Conservation (phyloP, 805 yeast species). For the Yamadazyma endophytica region DNA sequence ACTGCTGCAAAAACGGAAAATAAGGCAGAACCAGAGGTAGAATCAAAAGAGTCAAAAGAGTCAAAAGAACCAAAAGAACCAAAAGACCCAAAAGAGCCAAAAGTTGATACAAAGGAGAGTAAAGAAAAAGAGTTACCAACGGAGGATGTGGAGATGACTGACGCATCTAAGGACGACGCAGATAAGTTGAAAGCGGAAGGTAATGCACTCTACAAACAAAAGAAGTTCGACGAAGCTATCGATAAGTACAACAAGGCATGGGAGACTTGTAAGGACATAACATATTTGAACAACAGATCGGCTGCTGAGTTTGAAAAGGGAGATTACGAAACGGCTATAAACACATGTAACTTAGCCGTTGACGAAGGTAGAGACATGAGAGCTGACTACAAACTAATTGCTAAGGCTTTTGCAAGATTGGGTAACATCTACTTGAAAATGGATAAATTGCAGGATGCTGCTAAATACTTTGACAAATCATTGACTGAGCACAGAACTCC, state of each 20-base stretch:
- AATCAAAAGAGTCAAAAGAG: conserved; percentile 11
- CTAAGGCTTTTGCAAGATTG: conserved; percentile 89
- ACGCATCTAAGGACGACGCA: conserved; percentile 46
- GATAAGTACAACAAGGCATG: conserved; percentile 82
- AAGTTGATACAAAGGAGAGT: conserved; percentile 15
- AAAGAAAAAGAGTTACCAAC: conserved; percentile 31
- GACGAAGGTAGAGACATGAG: conserved; percentile 86
- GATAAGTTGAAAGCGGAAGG: conserved; percentile 79
- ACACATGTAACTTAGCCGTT: conserved; percentile 76
- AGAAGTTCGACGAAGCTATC: conserved; percentile 91
- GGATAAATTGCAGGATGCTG: conserved; percentile 69
- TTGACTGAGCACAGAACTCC: conserved; percentile 97
- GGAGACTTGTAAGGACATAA: conserved; percentile 75
- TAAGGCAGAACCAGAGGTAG: conserved; percentile 12
- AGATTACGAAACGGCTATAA: conserved; percentile 79
- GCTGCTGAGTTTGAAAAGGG: conserved; percentile 98
- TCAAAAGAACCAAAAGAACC: conserved; percentile 13
- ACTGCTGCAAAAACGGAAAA: conserved; percentile 8
- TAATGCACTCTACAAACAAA: conserved; percentile 78
- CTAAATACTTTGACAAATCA: conserved; percentile 78
- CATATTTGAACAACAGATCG: conserved; percentile 92
- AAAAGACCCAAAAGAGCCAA: conserved; percentile 7
- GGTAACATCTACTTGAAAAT: conserved; percentile 79
- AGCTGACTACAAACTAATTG: conserved; percentile 87
- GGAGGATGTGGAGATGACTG: conserved; percentile 30